Conservation (phyloP, 305 asterid genomes). For the Salvia sclarea region DNA sequence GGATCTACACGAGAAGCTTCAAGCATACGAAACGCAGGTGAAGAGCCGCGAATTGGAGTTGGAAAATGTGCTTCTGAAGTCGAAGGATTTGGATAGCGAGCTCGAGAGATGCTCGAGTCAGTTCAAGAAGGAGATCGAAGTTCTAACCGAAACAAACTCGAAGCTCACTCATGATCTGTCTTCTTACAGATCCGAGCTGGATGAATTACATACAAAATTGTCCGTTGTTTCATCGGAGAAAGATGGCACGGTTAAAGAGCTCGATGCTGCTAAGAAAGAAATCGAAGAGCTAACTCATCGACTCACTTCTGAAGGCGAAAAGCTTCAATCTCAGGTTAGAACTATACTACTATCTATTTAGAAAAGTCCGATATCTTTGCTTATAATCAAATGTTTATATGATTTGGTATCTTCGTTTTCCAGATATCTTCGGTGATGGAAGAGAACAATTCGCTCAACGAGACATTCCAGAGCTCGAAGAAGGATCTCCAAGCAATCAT, state of each 20-base stretch:
- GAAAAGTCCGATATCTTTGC: background rate
- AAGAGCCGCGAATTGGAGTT: slow-evolving; percentile 52
- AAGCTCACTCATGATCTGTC: slow-evolving; percentile 62
- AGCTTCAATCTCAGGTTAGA: slow-evolving; percentile 75
- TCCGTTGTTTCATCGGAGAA: slow-evolving; percentile 55
- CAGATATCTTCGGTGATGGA: slow-evolving; percentile 74
- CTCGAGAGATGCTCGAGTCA: slow-evolving; percentile 44
- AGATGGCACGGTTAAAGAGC: slow-evolving; percentile 51
- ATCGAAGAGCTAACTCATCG: slow-evolving; percentile 55
- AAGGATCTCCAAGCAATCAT: slow-evolving; percentile 69
- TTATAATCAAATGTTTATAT: slow-evolving; percentile 5
- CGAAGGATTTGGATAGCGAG: slow-evolving; percentile 57
- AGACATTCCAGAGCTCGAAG: slow-evolving; percentile 59
- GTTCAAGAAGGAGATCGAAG: slow-evolving; percentile 49
- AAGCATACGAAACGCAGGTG: slow-evolving; percentile 56
- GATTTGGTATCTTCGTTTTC: slow-evolving; percentile 16
- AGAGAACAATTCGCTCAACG: slow-evolving; percentile 61
- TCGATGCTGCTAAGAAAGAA: slow-evolving; percentile 48
- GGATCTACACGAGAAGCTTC: slow-evolving; percentile 59
- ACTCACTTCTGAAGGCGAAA: slow-evolving; percentile 63
- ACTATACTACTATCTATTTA: background rate
- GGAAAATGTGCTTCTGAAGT: slow-evolving; percentile 45
- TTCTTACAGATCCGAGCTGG: slow-evolving; percentile 51
- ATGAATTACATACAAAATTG: slow-evolving; percentile 48
- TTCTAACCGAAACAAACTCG: slow-evolving; percentile 49